Conservation (phyloP, 805 yeast genomes). For the Schizosaccharomyces lindneri region DNA sequence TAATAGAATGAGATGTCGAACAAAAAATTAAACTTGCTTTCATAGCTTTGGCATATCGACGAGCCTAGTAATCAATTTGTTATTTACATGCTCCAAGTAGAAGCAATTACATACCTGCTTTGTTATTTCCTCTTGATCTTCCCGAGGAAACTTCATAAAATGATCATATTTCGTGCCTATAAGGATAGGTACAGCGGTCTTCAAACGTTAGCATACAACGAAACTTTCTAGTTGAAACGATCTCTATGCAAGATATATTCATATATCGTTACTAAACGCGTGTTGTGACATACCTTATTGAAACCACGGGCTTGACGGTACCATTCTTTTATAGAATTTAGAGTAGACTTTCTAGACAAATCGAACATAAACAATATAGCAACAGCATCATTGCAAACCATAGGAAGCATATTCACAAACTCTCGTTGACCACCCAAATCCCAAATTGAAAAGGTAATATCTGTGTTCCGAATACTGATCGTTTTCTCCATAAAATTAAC, state of each 20-base stretch:
- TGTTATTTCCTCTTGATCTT: conserved; percentile 66
- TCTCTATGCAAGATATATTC: no score
- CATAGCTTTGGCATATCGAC: conserved; percentile 73
- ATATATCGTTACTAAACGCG: background rate
- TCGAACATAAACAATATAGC: conserved; percentile 81
- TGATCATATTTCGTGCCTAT: conserved; percentile 86
- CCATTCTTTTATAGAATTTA: conserved; percentile 84
- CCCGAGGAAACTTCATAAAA: conserved; percentile 52
- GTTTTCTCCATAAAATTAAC: conserved; percentile 86
- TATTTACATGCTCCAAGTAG: background rate
- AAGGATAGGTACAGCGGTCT: conserved; percentile 66
- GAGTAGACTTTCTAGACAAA: conserved; percentile 59
- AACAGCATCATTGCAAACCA: conserved; percentile 77
- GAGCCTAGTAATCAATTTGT: conserved; percentile 19
- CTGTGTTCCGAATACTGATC: conserved; percentile 60
- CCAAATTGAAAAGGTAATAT: conserved; percentile 79
- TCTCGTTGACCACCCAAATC: conserved; percentile 91
- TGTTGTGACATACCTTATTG: conserved; percentile 22
- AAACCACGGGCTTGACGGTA: conserved; percentile 74
- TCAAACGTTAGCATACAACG: background rate
- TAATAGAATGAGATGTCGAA: conserved; percentile 77
- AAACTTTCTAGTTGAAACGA: no score
- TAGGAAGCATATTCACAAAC: conserved; percentile 81
- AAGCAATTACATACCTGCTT: conserved; percentile 19
- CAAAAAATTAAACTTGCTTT: conserved; percentile 62